Evolutionary conservation across 192 early-diverging fungal species (phyloP), one percentile per base, ranked within the genome.

Genomic region (Podila horticola): DNA sequence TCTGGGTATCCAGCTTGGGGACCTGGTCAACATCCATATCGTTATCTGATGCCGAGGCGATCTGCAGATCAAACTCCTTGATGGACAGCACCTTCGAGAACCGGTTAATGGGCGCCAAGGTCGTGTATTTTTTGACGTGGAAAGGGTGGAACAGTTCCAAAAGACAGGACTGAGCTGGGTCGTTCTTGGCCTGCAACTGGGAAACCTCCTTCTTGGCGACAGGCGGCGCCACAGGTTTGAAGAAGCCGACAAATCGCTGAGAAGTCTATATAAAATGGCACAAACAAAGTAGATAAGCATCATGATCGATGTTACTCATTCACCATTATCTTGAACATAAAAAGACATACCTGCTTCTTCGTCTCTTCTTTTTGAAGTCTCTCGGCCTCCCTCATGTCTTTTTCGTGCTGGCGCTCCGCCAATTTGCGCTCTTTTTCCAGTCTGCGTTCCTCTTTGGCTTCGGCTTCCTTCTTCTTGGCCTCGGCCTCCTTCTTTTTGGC

Each of bases 101-200:
- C 1, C 60, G 52, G 73, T 87, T 86, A 29, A 82, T 57, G 2
- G 71, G 66, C 13, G 88, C 88, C 51, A 92, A 58, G 6, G 63
- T 68, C 3, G 87, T 82, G 29, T 79, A 62, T 11, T 87, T 82
- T 60, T 90, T 91, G n/a, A 86, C 72, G 70, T 88, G 86, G 67
- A 92, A 93, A 29, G 88, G 87, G 5, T 79, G 88, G 62, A 93
- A 93, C 5, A 82, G 75, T 8, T 83, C 71, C 34, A 62, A 62
- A 17, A 87, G 85, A 17, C 77, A 36, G 12, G 67, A n/a, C 8
- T 61, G 22, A 24, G 66, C 24, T 0, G 62, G 13, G 50, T 82
- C 74, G 65, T 62, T 70, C 33, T 79, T 66, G 5, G 24, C 33
- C 15, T 58, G 52, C 2, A 51, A 3, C 61, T 70, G 61, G 49